Evolutionary conservation across 139 green algal genomes (phyloP), one percentile per base, ranked within the genome.

Genomic region (Chlorella sorokiniana): DNA sequence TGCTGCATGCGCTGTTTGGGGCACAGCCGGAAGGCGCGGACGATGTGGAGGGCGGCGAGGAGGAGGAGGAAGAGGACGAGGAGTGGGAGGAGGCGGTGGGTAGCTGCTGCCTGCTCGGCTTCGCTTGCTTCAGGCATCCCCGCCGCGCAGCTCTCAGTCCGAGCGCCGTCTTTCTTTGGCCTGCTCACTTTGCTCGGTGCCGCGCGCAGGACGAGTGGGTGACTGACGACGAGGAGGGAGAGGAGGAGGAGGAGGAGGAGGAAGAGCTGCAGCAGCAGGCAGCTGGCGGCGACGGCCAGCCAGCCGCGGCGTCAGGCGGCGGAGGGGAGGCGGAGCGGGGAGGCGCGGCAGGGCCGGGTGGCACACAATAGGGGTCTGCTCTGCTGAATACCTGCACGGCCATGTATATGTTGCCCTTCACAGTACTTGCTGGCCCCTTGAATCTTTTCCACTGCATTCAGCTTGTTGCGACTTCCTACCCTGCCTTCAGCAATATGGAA

Each of bases 231-330:
- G 73, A 72, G 29, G 78, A 79, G 22, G 69, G 61, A 3, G 83
- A 67, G 27, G 72, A 82, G 52, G 85, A 87, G 63, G 63, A 82
- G 9, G 7, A 22, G 11, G 56, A 80, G 40, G 37, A 3, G 54
- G 74, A 0, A 40, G 56, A 1, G 38, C 42, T 4, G n/a, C n/a
- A 38, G 4, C 29, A 45, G 23, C 33, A 25, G 33, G 22, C 9
- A 3, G 48, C 33, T 33, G 31, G 22, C 6, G 20, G 8, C 48
- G 27, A 20, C 22, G 27, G 18, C n/a, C n/a, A n/a, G 35, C 3
- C 54, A 79, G 73, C 54, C 41, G 73, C 54, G 41, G 25, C 27
- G 27, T 37, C 48, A 62, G 69, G 11, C 9, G 69, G 29, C 56
- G 22, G 56, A 16, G 23, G 22, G 56, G 18, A 29, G 16, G 6